Evolutionary conservation across 1,284 basidiomycete genomes (phyloP).

Genomic region (Naganishia sp.): DNA sequence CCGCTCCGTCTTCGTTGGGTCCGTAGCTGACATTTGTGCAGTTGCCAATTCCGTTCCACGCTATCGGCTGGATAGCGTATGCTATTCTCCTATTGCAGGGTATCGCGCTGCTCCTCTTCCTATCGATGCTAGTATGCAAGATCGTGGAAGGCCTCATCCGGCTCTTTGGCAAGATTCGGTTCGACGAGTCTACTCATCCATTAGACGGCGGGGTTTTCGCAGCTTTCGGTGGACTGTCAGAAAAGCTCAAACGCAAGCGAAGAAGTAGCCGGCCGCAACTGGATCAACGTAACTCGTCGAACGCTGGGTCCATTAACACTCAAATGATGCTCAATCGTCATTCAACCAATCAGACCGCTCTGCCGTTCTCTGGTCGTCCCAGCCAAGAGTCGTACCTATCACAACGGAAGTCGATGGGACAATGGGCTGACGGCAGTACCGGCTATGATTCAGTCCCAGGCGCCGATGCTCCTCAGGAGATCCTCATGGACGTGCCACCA

Average conservation of each 20-base stretch:
- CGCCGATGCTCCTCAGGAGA: constrained; percentile 31
- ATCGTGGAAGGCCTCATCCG: constrained; percentile 77
- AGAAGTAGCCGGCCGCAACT: constrained; percentile 47
- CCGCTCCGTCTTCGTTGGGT: not conserved
- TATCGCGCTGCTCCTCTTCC: constrained; percentile 76
- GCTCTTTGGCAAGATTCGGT: constrained; percentile 74
- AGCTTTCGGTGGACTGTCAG: constrained; percentile 70
- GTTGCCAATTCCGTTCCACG: constrained; percentile 42
- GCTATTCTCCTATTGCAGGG: constrained; percentile 84
- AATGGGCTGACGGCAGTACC: constrained; percentile 17
- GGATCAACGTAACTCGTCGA: constrained; percentile 47
- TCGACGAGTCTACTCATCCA: constrained; percentile 76
- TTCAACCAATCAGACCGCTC: constrained; percentile 37
- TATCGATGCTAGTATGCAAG: constrained; percentile 80
- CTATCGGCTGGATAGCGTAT: constrained; percentile 88
- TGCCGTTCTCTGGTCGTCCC: constrained; percentile 29
- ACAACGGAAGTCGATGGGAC: constrained; percentile 16
- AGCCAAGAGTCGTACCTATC: constrained; percentile 28
- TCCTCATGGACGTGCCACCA: constrained; percentile 26
- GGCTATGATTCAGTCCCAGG: constrained; percentile 38
- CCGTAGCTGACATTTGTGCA: constrained; percentile 1
- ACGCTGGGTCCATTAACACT: constrained; percentile 48
- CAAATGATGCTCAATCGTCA: constrained; percentile 55
- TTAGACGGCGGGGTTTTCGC: constrained; percentile 84
- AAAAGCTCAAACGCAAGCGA: constrained; percentile 62